Evolutionary conservation across 1,284 basidiomycete species (phyloP).

Genomic region (Cutaneotrichosporon arboriforme): DNA sequence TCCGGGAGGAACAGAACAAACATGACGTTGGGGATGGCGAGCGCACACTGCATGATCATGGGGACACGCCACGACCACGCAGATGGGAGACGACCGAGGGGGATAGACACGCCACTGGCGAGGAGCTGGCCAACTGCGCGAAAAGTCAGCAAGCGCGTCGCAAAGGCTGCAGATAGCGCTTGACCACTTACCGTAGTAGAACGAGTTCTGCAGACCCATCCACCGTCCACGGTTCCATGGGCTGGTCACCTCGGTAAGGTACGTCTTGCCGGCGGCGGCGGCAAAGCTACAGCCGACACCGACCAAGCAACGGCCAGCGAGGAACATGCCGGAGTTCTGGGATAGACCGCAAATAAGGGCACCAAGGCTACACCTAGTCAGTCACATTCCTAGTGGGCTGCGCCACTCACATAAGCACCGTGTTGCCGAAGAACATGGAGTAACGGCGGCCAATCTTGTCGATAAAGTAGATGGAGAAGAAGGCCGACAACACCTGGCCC

Average conservation of each 20-base stretch:
- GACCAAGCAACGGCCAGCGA: slow-evolving; percentile 56
- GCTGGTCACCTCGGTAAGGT: slow-evolving; percentile 54
- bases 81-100: slow-evolving; percentile 50
- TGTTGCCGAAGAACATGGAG: slow-evolving; percentile 55
- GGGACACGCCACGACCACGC: slow-evolving; percentile 55
- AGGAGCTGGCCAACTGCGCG: slow-evolving; percentile 51
- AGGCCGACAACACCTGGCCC: slow-evolving; percentile 45
- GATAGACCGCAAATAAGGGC: slow-evolving; percentile 55
- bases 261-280: slow-evolving; percentile 52
- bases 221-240: slow-evolving; percentile 55
- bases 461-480: slow-evolving; percentile 46
- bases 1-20: slow-evolving; percentile 47
- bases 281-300: slow-evolving; percentile 48
- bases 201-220: slow-evolving; percentile 50
- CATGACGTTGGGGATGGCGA: slow-evolving; percentile 51
- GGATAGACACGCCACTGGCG: slow-evolving; percentile 54
- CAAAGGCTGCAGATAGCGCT: too few relatives aligned
- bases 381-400: not conserved
- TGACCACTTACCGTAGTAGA: slow-evolving; percentile 50
- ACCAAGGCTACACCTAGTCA: slow-evolving; percentile 43
- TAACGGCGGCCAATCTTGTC: slow-evolving; percentile 55
- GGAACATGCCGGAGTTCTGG: slow-evolving; percentile 49
- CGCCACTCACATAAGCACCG: slow-evolving; percentile 50
- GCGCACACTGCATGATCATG: slow-evolving; percentile 52
- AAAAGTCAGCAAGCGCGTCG: too few relatives aligned